Evolutionary conservation across 768 basidiomycete species (phyloP).

Genomic region (Dacryopinax primogenitus): DNA sequence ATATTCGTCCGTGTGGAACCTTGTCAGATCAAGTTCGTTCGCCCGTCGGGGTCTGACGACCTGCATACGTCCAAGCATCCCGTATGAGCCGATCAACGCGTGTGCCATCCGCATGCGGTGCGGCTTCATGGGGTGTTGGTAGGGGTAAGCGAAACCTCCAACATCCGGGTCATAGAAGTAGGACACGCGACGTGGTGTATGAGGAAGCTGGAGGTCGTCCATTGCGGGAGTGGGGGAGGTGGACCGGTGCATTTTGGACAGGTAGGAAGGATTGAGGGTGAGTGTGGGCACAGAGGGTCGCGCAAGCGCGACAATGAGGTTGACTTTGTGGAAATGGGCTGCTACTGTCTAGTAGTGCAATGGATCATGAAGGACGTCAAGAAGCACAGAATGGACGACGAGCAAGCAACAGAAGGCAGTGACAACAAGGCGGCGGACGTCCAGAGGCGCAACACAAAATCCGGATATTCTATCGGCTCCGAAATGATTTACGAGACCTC

Average conservation of each 20-base stretch:
- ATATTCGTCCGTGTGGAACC: slow-evolving; percentile 98
- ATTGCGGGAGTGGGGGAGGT: background rate
- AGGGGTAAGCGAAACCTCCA: slow-evolving; percentile 65
- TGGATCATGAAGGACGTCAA: no score
- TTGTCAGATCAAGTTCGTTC: slow-evolving; percentile 64
- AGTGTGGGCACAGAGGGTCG: no score
- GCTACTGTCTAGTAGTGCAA: no score
- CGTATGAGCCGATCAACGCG: slow-evolving; percentile 79
- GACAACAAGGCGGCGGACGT: no score
- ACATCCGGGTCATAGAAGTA: slow-evolving; percentile 26
- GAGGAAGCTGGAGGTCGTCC: background rate
- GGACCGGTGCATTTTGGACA: background rate
- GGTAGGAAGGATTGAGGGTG: background rate
- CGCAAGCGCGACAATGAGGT: no score
- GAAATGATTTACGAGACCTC: no score
- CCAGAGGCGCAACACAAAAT: no score
- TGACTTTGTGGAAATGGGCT: no score
- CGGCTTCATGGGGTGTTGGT: slow-evolving; percentile 92
- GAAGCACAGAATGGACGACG: no score
- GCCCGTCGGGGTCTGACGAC: slow-evolving; percentile 63
- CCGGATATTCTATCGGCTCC: no score
- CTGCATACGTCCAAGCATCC: slow-evolving; percentile 89
- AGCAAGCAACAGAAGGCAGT: no score
- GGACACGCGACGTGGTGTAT: background rate
- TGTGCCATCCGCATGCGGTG: slow-evolving; percentile 91